These are phyloP conservation scores for Metschnikowia peoriensis DNA, from an alignment of 805 yeast genomes.

Conservation along the genomic window DNA sequence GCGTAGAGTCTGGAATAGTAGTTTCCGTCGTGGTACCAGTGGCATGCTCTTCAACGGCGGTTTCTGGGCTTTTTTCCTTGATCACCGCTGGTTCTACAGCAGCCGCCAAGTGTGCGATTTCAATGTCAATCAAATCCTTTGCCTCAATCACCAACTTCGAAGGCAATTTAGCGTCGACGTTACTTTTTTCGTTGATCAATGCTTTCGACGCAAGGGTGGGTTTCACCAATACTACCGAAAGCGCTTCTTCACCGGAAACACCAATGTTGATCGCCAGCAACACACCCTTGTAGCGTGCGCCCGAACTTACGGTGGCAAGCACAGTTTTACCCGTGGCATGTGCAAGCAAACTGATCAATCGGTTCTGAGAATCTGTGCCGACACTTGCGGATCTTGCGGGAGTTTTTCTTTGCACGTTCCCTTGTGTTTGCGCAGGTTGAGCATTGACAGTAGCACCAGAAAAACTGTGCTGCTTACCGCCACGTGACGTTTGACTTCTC, in stretches of 20 bases:
- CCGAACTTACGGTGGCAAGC: constrained; percentile 60
- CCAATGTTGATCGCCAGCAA: constrained; percentile 47
- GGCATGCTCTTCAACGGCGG: neutral
- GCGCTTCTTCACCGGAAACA: constrained; percentile 35
- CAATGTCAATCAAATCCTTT: constrained; percentile 51
- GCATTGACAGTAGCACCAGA: neutral
- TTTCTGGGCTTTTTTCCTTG: constrained; percentile 10
- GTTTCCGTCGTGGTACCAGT: constrained; percentile 9
- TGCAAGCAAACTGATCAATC: constrained; percentile 15
- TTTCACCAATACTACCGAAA: constrained; percentile 54
- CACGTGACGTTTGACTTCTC: constrained; percentile 12
- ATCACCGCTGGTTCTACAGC: constrained; percentile 3
- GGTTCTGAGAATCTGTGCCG: neutral
- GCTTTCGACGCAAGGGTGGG: constrained; percentile 42
- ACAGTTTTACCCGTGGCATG: constrained; percentile 48
- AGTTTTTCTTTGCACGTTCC: neutral
- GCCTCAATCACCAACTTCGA: constrained; percentile 46
- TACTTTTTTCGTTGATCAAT: constrained; percentile 26
- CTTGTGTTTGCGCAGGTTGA: neutral
- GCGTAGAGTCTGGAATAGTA: constrained; percentile 2
- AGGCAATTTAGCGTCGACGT: constrained; percentile 37
- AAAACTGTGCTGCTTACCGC: constrained; percentile 9
- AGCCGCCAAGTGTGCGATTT: constrained; percentile 41
- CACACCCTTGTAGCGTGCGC: constrained; percentile 58
- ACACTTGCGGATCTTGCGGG: neutral